These are phyloP conservation scores for Tetramitus jugosus DNA, from an alignment of 208 protist genomes.

Conservation along the genomic window DNA sequence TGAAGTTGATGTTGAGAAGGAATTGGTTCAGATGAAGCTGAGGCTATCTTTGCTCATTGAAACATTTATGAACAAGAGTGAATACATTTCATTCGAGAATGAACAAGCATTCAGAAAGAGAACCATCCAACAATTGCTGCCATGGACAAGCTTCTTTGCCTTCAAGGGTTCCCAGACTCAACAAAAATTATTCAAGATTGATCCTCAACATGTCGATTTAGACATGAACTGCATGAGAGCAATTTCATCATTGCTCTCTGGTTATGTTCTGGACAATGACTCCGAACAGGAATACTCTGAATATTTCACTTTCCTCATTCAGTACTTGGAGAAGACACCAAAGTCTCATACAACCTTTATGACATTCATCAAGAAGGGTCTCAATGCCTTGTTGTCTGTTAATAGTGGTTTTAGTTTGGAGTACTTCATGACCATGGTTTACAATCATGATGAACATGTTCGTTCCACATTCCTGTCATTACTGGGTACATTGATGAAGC, in stretches of 20 bases:
- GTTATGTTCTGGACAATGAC: background rate
- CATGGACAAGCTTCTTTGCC: background rate
- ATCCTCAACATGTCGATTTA: background rate
- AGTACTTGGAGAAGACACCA: background rate
- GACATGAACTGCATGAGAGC: background rate
- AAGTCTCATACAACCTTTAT: background rate
- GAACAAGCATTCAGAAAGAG: background rate
- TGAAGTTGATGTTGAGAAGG: background rate
- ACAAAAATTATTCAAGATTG: background rate
- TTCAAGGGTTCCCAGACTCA: background rate
- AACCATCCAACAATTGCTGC: background rate
- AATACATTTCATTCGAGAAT: slow-evolving; percentile 8
- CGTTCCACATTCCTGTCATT: background rate
- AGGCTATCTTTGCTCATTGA: slow-evolving; percentile 6
- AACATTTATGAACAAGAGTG: background rate
- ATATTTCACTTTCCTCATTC: background rate
- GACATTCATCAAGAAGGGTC: background rate
- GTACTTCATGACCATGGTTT: background rate
- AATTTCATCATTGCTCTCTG: background rate
- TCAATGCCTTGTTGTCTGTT: background rate
- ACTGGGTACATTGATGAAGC: background rate
- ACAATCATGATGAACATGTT: background rate
- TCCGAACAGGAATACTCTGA: background rate
- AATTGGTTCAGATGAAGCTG: background rate
- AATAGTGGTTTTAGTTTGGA: slow-evolving; percentile 1